These are phyloP conservation scores for Suhomyces pyralidae DNA, from an alignment of 805 yeast genomes.

Conservation along the genomic window DNA sequence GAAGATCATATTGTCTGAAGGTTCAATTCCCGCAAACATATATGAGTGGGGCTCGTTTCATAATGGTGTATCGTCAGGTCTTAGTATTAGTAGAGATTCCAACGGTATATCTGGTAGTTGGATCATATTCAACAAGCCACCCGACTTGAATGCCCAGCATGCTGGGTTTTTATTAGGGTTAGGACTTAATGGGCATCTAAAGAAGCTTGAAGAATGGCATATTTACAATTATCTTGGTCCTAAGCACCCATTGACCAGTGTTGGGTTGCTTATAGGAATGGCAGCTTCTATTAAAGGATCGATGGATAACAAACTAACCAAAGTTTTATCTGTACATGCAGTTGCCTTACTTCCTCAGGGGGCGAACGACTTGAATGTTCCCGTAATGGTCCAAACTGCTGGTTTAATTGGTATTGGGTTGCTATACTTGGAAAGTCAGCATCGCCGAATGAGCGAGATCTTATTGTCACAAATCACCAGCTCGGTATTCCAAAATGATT, in stretches of 20 bases:
- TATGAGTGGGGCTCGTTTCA: slow-evolving; percentile 87
- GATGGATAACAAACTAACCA: slow-evolving; percentile 82
- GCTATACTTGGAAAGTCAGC: slow-evolving; percentile 72
- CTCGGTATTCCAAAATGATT: slow-evolving; percentile 52
- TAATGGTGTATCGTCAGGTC: slow-evolving; percentile 85
- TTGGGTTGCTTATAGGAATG: slow-evolving; percentile 87
- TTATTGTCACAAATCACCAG: slow-evolving; percentile 66
- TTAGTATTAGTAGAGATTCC: slow-evolving; percentile 66
- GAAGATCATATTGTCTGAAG: slow-evolving; percentile 58
- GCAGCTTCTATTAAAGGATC: slow-evolving; percentile 82
- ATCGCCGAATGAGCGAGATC: slow-evolving; percentile 81
- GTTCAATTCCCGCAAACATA: slow-evolving; percentile 45
- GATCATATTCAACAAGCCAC: slow-evolving; percentile 85
- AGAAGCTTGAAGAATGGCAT: slow-evolving; percentile 89
- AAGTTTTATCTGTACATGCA: slow-evolving; percentile 89
- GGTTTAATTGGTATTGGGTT: slow-evolving; percentile 90
- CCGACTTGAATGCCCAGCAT: slow-evolving; percentile 69
- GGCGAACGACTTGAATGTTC: slow-evolving; percentile 83
- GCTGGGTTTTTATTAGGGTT: slow-evolving; percentile 93
- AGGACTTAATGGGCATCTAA: slow-evolving; percentile 88
- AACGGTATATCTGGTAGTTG: slow-evolving; percentile 81
- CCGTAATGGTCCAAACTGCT: slow-evolving; percentile 81
- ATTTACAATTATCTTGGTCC: slow-evolving; percentile 90
- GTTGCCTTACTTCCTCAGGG: slow-evolving; percentile 89
- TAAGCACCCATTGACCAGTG: slow-evolving; percentile 77